Evolutionary conservation across 2,329 filamentous ascomycete genomes (phyloP).

Genomic region (Botryotinia globosa): DNA sequence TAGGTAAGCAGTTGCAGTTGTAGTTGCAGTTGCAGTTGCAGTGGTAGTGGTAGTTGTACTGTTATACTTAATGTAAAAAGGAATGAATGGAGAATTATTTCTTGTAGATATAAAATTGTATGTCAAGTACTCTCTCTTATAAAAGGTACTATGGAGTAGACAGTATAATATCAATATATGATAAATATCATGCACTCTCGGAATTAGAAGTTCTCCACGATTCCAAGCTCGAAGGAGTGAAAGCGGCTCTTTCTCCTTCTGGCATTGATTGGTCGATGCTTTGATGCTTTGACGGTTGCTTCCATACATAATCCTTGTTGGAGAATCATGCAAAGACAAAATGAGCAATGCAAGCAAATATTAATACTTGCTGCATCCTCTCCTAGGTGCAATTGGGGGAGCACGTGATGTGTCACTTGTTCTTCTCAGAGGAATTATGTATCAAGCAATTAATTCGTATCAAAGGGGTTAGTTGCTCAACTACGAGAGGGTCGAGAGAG

Average conservation of each 20-base stretch:
- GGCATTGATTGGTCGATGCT: slow-evolving; percentile 9
- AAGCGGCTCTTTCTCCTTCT: slow-evolving; percentile 8
- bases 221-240: slow-evolving; percentile 6
- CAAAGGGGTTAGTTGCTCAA: not conserved
- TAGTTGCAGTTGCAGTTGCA: not conserved
- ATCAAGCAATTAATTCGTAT: not conserved
- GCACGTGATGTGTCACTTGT: not conserved
- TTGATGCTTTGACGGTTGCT: not conserved
- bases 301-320: not conserved
- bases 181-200: slow-evolving; percentile 7
- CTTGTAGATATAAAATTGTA: not conserved
- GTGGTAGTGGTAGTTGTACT: not conserved
- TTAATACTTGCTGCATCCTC: not conserved
- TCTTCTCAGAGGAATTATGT: not conserved
- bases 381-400: not conserved
- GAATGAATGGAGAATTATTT: not conserved
- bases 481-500: no score
- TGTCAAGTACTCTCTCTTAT: not conserved
- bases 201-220: slow-evolving; percentile 8
- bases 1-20: not conserved
- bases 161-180: not conserved
- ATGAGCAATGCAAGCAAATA: slow-evolving; percentile 2
- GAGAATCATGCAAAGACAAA: not conserved
- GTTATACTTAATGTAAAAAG: not conserved
- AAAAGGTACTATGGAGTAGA: not conserved